Base-by-base conservation (phyloP, 495 filamentous ascomycete species). In the Daldinia caldariorum region DNA sequence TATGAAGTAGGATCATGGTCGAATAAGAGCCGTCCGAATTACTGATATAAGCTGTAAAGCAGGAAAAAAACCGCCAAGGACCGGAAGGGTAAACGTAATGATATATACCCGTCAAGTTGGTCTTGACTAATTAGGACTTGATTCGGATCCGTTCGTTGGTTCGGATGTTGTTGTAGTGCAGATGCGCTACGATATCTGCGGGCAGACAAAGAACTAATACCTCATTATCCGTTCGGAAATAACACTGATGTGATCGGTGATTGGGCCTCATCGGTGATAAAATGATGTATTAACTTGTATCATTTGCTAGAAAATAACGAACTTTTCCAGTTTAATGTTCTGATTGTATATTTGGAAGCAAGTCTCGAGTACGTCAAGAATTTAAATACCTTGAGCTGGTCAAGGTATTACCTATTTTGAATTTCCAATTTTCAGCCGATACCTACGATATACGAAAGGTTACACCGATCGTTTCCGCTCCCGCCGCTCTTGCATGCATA, bases 191-290 rank as follows among this genome's bases (percentile, higher is more conserved):
- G 8, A 20, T n/a, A 7, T 45, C 41, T 45, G 41, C 41, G 41
- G 41, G 41, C 41, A 45, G 18, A 2, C 7, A 22, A 45, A 10
- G 2, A 47, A 47, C 18, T 47, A 8, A 45, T 43, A 0, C 18
- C 43, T 47, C 12, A 47, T 47, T 4, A 18, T 12, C 0, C 4
- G 8, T 47, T 47, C 43, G 43, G 43, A 16, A 47, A 47, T 47
- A 47, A 47, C 43, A 22, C 12, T 20, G 12, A 22, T 47, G 3
- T 47, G 7, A 47, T 47, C 43, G 43, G 43, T 47, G 43, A 47
- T 47, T 47, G 18, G 43, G 43, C 20, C 18, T 47, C 2, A 47
- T 47, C 43, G 43, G 43, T 47, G 43, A 47, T 47, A 47, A 47
- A 47, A 18, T 22, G 7, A 22, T 22, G 18, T 9, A 20, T 47